These are phyloP conservation scores for Asterionellopsis glacialis DNA, from an alignment of 108 stramenopile species.

Conservation along the genomic window DNA sequence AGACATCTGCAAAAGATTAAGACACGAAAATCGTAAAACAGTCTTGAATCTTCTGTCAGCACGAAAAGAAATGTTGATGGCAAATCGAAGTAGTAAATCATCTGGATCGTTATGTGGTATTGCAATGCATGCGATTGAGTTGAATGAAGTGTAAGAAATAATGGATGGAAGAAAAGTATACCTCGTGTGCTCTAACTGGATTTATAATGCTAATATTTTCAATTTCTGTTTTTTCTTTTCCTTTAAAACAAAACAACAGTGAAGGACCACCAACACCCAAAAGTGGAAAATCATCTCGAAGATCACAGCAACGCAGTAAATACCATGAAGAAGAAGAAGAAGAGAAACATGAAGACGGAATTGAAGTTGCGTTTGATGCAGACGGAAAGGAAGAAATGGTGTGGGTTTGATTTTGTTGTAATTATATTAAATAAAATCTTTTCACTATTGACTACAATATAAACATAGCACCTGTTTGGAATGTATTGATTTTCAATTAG, in stretches of 20 bases:
- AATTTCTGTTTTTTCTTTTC: neutral
- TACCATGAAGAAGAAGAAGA: neutral
- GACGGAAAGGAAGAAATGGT: slow-evolving; percentile 2
- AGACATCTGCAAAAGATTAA: slow-evolving; percentile 68
- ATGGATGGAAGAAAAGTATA: too few relatives aligned
- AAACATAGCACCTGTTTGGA: too few relatives aligned
- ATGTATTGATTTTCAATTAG: too few relatives aligned
- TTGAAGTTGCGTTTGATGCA: neutral
- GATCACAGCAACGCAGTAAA: neutral
- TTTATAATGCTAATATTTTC: too few relatives aligned
- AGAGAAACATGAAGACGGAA: neutral
- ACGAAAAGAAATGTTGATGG: slow-evolving; percentile 21
- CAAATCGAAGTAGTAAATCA: slow-evolving; percentile 8
- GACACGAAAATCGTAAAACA: slow-evolving; percentile 62
- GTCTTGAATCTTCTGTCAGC: slow-evolving; percentile 31
- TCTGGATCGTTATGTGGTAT: neutral
- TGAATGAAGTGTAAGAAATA: neutral
- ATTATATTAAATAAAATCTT: too few relatives aligned
- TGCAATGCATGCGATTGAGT: slow-evolving; percentile 2
- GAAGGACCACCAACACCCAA: neutral
- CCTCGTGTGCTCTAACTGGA: too few relatives aligned
- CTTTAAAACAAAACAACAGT: neutral
- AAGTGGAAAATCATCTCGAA: neutral
- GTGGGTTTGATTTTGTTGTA: neutral
- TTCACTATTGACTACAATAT: too few relatives aligned